Evolutionary conservation across 1,139 yeast species (phyloP).

Genomic region (Geotrichum phurueaensis): DNA sequence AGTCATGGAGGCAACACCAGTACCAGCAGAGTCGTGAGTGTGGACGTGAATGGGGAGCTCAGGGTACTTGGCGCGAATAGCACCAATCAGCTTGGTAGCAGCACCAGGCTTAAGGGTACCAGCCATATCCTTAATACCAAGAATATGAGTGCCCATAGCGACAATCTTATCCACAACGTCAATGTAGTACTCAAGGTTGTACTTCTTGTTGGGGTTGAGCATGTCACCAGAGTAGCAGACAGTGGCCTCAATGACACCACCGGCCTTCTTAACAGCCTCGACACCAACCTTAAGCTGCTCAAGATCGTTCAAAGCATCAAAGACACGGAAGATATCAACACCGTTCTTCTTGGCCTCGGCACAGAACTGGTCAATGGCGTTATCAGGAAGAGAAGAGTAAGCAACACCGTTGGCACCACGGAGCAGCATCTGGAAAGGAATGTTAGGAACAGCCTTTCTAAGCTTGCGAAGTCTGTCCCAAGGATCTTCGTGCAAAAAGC

Average conservation of each 20-base stretch:
- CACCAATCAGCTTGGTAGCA: conserved; percentile 70
- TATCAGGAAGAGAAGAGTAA: conserved; percentile 93
- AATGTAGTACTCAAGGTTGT: conserved; percentile 85
- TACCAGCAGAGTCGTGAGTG: conserved; percentile 99
- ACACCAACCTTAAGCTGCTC: conserved; percentile 97
- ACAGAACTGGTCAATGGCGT: conserved; percentile 96
- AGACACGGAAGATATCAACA: conserved; percentile 95
- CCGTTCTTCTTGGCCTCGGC: conserved; percentile 91
- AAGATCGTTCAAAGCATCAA: conserved; percentile 93
- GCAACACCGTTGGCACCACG: conserved; percentile 99
- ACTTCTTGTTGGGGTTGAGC: conserved; percentile 91
- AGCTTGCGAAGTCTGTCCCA: conserved; percentile 92
- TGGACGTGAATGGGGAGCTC: conserved; percentile 95
- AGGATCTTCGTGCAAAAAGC: conserved; percentile 97
- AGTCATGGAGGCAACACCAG: conserved; percentile 95
- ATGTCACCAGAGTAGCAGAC: conserved; percentile 98
- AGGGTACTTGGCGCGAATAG: conserved; percentile 82
- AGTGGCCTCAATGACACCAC: conserved; percentile 98
- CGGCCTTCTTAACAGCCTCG: conserved; percentile 95
- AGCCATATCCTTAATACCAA: conserved; percentile 99
- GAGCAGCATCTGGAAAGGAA: conserved; percentile 97
- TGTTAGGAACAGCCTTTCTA: conserved; percentile 89
- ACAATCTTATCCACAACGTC: conserved; percentile 78
- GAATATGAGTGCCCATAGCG: conserved; percentile 88
- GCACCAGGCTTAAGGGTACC: conserved; percentile 97